These are phyloP conservation scores for Phycomyces blakesleeanus DNA, from an alignment of 192 early-diverging fungal genomes.

Conservation along the genomic window DNA sequence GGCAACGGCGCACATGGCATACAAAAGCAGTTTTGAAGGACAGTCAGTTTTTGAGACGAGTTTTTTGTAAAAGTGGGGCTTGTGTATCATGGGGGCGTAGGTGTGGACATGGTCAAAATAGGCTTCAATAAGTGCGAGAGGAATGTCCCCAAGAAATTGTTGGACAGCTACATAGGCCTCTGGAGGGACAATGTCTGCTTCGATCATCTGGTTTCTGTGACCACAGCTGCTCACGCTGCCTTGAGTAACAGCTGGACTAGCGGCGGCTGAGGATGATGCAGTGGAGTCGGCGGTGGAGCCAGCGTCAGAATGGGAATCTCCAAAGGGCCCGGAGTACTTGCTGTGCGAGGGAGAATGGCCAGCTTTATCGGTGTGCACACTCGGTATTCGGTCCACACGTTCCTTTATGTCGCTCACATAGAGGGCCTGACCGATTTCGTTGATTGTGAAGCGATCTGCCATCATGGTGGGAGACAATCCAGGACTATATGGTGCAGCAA, in stretches of 20 bases:
- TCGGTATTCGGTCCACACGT: conserved; percentile 16
- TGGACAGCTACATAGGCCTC: conserved; percentile 1
- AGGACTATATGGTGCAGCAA: conserved; percentile 7
- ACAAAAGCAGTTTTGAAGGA: conserved; percentile 48
- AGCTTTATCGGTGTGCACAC: neutral
- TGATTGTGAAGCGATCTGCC: conserved; percentile 17
- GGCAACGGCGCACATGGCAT: conserved; percentile 52
- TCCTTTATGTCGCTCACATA: conserved; percentile 23
- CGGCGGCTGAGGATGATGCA: conserved; percentile 5
- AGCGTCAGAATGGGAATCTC: conserved; percentile 17
- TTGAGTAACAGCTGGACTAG: neutral
- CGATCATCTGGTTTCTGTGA: neutral
- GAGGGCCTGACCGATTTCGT: conserved; percentile 33
- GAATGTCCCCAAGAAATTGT: neutral
- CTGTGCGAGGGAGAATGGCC: neutral
- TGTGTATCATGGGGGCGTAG: conserved; percentile 54
- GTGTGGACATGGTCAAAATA: conserved; percentile 53
- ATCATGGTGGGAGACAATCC: neutral
- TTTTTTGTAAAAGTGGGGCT: conserved; percentile 43
- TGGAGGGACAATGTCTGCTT: neutral
- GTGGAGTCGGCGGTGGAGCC: conserved; percentile 12
- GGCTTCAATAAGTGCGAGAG: conserved; percentile 27
- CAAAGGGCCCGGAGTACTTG: neutral
- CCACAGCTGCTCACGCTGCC: conserved; percentile 1
- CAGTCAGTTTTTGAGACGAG: conserved; percentile 43